Evolutionary conservation across 305 asterid genomes (phyloP).

Genomic region (Fraxinus xanthoxyloides): DNA sequence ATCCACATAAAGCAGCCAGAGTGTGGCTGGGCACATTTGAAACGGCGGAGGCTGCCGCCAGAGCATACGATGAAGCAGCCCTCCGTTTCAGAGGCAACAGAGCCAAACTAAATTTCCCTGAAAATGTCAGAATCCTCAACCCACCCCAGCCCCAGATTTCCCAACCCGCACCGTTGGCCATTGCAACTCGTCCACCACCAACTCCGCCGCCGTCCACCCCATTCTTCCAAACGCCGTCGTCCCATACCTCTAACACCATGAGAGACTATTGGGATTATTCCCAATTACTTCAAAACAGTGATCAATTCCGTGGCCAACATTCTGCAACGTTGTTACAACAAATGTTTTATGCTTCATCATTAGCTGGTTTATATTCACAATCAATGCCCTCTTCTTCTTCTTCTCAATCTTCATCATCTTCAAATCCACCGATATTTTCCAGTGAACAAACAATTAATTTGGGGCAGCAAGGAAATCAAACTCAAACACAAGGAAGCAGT

Average conservation of each 20-base stretch:
- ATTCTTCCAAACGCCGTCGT: slow-evolving; percentile 27
- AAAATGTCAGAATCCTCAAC: slow-evolving; percentile 51
- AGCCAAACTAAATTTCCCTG: slow-evolving; percentile 94
- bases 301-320: slow-evolving; percentile 32
- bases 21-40: slow-evolving; percentile 98
- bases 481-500: slow-evolving; percentile 26
- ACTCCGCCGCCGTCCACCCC: slow-evolving; percentile 10
- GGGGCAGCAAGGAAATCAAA: slow-evolving; percentile 35
- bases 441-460: slow-evolving; percentile 46
- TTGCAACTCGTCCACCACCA: slow-evolving; percentile 17
- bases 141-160: slow-evolving; percentile 29
- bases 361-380: slow-evolving; percentile 46
- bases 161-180: neutral
- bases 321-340: slow-evolving; percentile 37
- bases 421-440: slow-evolving; percentile 44
- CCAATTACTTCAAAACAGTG: slow-evolving; percentile 50
- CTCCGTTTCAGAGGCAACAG: slow-evolving; percentile 83
- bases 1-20: slow-evolving; percentile 92
- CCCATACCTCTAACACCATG: slow-evolving; percentile 20
- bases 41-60: slow-evolving; percentile 92
- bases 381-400: slow-evolving; percentile 26
- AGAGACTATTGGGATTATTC: slow-evolving; percentile 68
- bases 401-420: slow-evolving; percentile 27
- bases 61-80: slow-evolving; percentile 96
- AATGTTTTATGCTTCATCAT: slow-evolving; percentile 50